A percentile compares a stretch with the other conserved stretches of the same genome.
phyloP scores from a whole-genome alignment of 192 early-diverging fungal species.

The Coemansia sp. region DNA sequence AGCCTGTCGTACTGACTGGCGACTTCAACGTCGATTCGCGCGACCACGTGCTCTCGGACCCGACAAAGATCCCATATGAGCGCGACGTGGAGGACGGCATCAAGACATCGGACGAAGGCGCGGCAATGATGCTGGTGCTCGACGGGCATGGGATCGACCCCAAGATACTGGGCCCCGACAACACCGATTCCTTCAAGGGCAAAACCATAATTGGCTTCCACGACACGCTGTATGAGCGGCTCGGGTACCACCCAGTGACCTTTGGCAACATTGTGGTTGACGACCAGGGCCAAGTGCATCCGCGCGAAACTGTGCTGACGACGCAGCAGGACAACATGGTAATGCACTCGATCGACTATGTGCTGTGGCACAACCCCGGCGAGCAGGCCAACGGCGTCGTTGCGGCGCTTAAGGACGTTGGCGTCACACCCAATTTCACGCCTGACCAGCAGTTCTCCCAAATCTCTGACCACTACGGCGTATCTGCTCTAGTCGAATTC shows the following conservation, averaged over 20 bases:
- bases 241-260: slow-evolving; percentile 74
- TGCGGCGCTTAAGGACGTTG: slow-evolving; percentile 32
- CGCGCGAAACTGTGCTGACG: slow-evolving; percentile 66
- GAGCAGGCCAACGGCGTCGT: slow-evolving; percentile 12
- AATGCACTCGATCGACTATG: slow-evolving; percentile 57
- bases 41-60: slow-evolving; percentile 34
- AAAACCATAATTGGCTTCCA: slow-evolving; percentile 36
- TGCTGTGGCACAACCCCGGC: slow-evolving; percentile 54
- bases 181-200: slow-evolving; percentile 40
- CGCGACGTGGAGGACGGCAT: slow-evolving; percentile 53
- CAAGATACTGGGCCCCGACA: slow-evolving; percentile 42
- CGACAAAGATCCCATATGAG: slow-evolving; percentile 30
- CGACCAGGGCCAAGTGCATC: slow-evolving; percentile 47
- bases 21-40: slow-evolving; percentile 65
- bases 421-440: slow-evolving; percentile 47
- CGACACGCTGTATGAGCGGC: slow-evolving; percentile 60
- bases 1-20: slow-evolving; percentile 63
- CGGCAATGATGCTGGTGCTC: slow-evolving; percentile 60
- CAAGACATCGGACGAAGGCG: slow-evolving; percentile 54
- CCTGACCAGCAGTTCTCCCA: slow-evolving; percentile 41
- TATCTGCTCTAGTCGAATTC: slow-evolving; percentile 28
- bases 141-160: slow-evolving; percentile 50
- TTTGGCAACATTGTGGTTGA: slow-evolving; percentile 66
- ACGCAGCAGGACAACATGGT: slow-evolving; percentile 51
- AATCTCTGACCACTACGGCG: slow-evolving; percentile 59